Evolutionary conservation across 768 basidiomycete genomes (phyloP).

Genomic region (Hygrocybe coccinea): DNA sequence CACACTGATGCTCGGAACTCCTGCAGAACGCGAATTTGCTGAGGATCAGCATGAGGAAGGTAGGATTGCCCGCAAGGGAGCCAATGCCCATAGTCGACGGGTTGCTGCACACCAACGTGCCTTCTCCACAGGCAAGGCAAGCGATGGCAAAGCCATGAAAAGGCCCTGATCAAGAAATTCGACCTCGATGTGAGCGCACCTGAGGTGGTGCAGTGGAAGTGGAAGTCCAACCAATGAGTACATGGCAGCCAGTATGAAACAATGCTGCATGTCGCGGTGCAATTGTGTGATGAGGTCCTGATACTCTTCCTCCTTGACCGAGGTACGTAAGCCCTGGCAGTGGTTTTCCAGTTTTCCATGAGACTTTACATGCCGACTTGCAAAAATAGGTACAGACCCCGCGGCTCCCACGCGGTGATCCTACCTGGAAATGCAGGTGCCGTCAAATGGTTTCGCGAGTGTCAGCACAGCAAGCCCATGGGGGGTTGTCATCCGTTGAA

Average conservation of each 20-base stretch:
- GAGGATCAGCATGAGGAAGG: constrained; percentile 29
- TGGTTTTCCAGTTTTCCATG: neutral
- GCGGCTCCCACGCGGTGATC: constrained; percentile 32
- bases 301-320: constrained; percentile 32
- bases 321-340: constrained; percentile 20
- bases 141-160: constrained; percentile 23
- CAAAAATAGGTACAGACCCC: constrained; percentile 28
- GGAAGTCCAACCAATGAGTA: constrained; percentile 17
- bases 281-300: constrained; percentile 27
- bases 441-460: constrained; percentile 31
- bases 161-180: constrained; percentile 24
- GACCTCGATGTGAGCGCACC: constrained; percentile 31
- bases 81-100: constrained; percentile 21
- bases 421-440: constrained; percentile 30
- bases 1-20: neutral
- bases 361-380: neutral
- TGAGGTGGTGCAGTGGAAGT: constrained; percentile 20
- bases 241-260: constrained; percentile 24
- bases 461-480: constrained; percentile 23
- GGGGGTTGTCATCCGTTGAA: constrained; percentile 36
- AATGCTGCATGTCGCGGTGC: constrained; percentile 35
- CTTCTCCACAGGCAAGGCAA: constrained; percentile 23
- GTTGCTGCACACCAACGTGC: constrained; percentile 24
- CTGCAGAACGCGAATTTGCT: constrained; percentile 31
- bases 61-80: constrained; percentile 21